Evolutionary conservation across 257 asterid species (phyloP), one percentile per base, ranked within the genome.

Genomic region (Nicotiana paniculata): DNA sequence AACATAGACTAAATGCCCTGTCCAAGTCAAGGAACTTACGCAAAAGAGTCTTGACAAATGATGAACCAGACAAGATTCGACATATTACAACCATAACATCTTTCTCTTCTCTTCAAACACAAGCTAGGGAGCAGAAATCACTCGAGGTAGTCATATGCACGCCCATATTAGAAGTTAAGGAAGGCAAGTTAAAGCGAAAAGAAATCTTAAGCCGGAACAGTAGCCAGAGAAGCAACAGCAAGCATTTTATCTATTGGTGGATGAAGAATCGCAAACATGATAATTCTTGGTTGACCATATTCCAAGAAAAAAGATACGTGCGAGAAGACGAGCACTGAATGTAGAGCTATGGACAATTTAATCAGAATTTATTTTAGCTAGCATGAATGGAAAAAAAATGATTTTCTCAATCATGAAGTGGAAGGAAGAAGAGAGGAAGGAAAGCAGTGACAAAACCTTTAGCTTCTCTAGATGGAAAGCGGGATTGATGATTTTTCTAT

Each of bases 401-500:
- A 32, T 32, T 32, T 3, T 32, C 35, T 32, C 35, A 32, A 68
- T 67, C 53, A 17, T 8, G 3, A 66, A 67, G 54, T 8, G 9
- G 77, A 68, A 37, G 28, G 15, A 33, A 51, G 11, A n/a, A 39
- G 37, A 21, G 10, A 0, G 39, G 33, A 39, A 69, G 37, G 32
- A 46, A 12, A 46, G 39, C 39, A 26, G 32, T 46, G 61, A 46
- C 79, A 72, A 43, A 46, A 72, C 79, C 79, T 72, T 72, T 72
- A 72, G 26, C 39, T 72, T 72, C 24, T 72, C 79, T 3, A 72
- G 24, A 72, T 72, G 79, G 79, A 72, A 72, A 4, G 79, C 78
- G 37, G 78, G 78, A 72, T 72, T 46, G 78, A 93, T 81, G 74
- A 93, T 58, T 72, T 83, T 93, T 63, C 96, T 87, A 77, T 90